Evolutionary conservation across 2,329 filamentous ascomycete genomes (phyloP).

Genomic region (Pestalotiopsis fici): DNA sequence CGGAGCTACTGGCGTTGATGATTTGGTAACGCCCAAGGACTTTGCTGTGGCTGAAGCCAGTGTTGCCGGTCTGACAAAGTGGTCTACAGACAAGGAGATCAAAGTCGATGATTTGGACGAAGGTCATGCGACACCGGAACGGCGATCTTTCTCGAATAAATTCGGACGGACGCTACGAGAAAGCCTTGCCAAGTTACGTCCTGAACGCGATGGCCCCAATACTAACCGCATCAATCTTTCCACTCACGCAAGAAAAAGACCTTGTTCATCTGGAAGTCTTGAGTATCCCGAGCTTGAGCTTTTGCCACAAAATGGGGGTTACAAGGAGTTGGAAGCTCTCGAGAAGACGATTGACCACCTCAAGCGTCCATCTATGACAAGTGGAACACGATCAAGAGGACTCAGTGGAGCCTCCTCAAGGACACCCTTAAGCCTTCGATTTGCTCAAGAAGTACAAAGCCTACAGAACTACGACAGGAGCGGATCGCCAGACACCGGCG

Average conservation of each 20-base stretch:
- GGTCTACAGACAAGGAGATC: conserved; percentile 5
- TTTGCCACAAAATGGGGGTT: conserved; percentile 29
- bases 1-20: conserved; percentile 23
- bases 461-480: conserved; percentile 16
- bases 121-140: conserved; percentile 12
- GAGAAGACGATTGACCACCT: conserved; percentile 31
- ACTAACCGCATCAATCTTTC: neutral
- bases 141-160: conserved; percentile 23
- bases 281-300: conserved; percentile 38
- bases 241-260: conserved; percentile 1
- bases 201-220: conserved; percentile 7
- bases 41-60: conserved; percentile 16
- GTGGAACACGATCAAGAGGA: conserved; percentile 16
- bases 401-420: conserved; percentile 16
- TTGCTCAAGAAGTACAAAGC: conserved; percentile 27
- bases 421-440: conserved; percentile 19
- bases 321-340: conserved; percentile 31
- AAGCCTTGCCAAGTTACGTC: conserved; percentile 23
- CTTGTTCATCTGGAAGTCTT: conserved; percentile 17
- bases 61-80: conserved; percentile 7
- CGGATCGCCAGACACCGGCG: neutral
- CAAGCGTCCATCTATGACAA: conserved; percentile 32
- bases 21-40: conserved; percentile 25
- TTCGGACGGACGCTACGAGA: conserved; percentile 23
- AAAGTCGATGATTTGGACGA: neutral